These are phyloP conservation scores for Ziziphus jujuba DNA, from an alignment of 306 rosid genomes.

Conservation along the genomic window DNA sequence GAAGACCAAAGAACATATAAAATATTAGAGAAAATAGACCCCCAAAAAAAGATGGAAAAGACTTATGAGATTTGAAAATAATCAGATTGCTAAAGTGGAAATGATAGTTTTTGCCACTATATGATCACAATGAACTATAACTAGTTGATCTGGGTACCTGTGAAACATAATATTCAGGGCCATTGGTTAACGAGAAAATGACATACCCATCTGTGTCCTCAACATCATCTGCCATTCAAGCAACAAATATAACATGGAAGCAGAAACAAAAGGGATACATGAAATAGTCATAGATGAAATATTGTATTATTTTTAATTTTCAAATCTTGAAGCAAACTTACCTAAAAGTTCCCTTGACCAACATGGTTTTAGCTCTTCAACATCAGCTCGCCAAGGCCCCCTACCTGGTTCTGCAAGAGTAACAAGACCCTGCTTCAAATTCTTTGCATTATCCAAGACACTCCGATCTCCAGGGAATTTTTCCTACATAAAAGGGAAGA, in stretches of 20 bases:
- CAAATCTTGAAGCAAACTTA: conserved; percentile 28
- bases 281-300: neutral
- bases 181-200: conserved; percentile 84
- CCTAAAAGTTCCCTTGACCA: conserved; percentile 76
- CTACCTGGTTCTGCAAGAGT: conserved; percentile 46
- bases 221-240: conserved; percentile 57
- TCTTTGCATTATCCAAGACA: conserved; percentile 48
- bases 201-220: conserved; percentile 80
- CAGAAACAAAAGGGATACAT: conserved; percentile 1
- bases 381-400: conserved; percentile 64
- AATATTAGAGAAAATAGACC: conserved; percentile 17
- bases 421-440: conserved; percentile 32
- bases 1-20: conserved; percentile 9
- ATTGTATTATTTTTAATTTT: conserved; percentile 10
- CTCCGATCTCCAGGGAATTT: conserved; percentile 71
- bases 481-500: conserved; percentile 43
- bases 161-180: conserved; percentile 93
- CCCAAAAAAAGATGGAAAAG: neutral
- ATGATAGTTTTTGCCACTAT: no score
- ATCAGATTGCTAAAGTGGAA: no score
- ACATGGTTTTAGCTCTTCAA: conserved; percentile 70
- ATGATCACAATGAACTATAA: conserved; percentile 19
- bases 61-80: neutral
- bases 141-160: conserved; percentile 55
- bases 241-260: conserved; percentile 12